Conservation (phyloP, 2,329 filamentous ascomycete genomes). For the Aspergillus sp. region DNA sequence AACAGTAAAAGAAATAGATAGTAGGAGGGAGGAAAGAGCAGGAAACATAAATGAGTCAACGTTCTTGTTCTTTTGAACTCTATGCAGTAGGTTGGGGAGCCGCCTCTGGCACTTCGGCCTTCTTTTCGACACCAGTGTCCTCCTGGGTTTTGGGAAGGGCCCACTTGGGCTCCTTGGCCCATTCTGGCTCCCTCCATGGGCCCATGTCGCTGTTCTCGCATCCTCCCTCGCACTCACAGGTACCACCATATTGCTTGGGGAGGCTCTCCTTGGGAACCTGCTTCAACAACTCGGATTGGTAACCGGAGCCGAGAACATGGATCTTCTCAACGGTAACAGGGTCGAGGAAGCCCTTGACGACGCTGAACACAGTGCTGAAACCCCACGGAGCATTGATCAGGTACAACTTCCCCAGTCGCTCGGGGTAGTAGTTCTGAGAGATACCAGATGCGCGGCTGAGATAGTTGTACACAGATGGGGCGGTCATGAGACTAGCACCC, state of each 20-base stretch:
- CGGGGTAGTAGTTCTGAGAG: conserved; percentile 98
- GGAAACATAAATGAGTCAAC: conserved; percentile 2
- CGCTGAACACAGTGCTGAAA: conserved; percentile 79
- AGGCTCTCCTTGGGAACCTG: conserved; percentile 91
- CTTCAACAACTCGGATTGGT: conserved; percentile 77
- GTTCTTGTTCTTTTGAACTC: conserved; percentile 6
- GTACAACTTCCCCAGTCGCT: conserved; percentile 93
- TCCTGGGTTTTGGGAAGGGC: conserved; percentile 28
- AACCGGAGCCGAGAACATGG: conserved; percentile 77
- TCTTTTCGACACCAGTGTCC: conserved; percentile 27
- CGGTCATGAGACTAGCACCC: conserved; percentile 81
- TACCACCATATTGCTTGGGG: conserved; percentile 80
- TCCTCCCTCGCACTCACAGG: conserved; percentile 76
- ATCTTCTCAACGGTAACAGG: conserved; percentile 97
- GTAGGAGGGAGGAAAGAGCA: not conserved
- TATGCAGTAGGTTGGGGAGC: conserved; percentile 30
- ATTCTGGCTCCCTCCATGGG: conserved; percentile 67
- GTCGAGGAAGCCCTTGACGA: conserved; percentile 93
- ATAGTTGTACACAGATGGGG: conserved; percentile 83
- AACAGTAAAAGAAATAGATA: conserved; percentile 3
- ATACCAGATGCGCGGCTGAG: conserved; percentile 80
- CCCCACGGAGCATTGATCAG: conserved; percentile 98
- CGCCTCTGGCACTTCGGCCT: conserved; percentile 27
- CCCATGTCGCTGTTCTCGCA: conserved; percentile 86
- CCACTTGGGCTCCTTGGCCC: conserved; percentile 47